Evolutionary conservation across 2,329 filamentous ascomycete species (phyloP), one percentile per base, ranked within the genome.

Genomic region (Sordariomycetes sp.): DNA sequence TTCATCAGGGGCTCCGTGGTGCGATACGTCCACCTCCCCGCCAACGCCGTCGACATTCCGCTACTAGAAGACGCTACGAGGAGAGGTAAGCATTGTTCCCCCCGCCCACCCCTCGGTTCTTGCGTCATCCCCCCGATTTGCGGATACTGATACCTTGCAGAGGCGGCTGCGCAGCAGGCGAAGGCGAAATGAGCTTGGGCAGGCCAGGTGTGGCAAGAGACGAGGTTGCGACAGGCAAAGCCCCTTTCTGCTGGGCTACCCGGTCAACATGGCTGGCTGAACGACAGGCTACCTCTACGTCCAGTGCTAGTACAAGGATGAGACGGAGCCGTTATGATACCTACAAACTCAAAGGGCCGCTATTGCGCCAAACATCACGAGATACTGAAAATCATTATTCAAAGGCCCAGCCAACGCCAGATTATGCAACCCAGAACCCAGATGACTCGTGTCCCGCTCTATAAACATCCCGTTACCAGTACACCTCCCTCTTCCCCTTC

Each of bases 1-100:
- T 97, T 97, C 70, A 96, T 97, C 67, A 83, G 92, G 67, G 92
- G 92, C 35, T 95, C 89, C 59, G 92, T 96, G 52, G 92, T 97
- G 63, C 82, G 92, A 65, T 97, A 97, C 68, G 90, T 97, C 55
- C 90, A 97, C 71, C 76, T 97, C 55, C 91, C 92, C 0, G 86
- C 87, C 8, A 81, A 79, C 32, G 87, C 89, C 51, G 91, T 97
- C 46, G 92, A 97, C 69, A 87, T 91, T 28, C 87, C 89, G 37
- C 73, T 97, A 62, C 74, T 97, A 61, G 92, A 97, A 76, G 92
- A 97, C 76, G 92, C 92, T 22, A 96, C 90, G 60, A 83, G 90
- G 71, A 86, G 90, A 85, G 89, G 89, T 89, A 50, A 34, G 51
- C 16, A 4, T 6, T 20, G 32, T 16, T 14, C 22, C 18, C 20